Evolutionary conservation across 106 monocot genomes (phyloP).

Genomic region (Narthecium ossifragum): DNA sequence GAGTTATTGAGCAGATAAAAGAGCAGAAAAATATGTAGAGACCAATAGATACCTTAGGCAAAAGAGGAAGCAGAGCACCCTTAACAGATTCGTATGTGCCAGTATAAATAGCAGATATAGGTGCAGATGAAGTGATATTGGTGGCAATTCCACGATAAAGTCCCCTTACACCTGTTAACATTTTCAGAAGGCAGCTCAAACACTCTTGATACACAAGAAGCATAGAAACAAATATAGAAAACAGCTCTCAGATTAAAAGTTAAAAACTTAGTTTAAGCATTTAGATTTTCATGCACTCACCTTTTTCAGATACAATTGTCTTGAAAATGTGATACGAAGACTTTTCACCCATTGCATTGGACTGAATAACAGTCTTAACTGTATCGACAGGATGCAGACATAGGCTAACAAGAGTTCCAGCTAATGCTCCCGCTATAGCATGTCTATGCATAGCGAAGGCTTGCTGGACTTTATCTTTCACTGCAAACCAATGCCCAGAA

Average conservation of each 20-base stretch:
- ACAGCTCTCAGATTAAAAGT: too few species aligned
- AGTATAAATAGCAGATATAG: slow-evolving; percentile 91
- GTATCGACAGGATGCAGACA: slow-evolving; percentile 95
- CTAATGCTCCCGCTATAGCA: slow-evolving; percentile 86
- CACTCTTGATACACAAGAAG: not conserved
- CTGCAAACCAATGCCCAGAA: slow-evolving; percentile 4
- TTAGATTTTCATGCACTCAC: slow-evolving; percentile 19
- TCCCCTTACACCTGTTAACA: slow-evolving; percentile 53
- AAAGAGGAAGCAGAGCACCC: slow-evolving; percentile 57
- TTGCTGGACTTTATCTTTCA: slow-evolving; percentile 34
- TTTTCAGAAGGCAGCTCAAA: not conserved
- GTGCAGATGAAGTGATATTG: slow-evolving; percentile 87
- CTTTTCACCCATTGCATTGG: slow-evolving; percentile 28
- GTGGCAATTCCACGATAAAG: slow-evolving; percentile 91
- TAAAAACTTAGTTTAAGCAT: too few species aligned
- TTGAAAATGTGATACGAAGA: slow-evolving; percentile 33
- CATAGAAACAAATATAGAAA: too few species aligned
- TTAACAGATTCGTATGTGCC: slow-evolving; percentile 98
- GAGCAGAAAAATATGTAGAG: not conserved
- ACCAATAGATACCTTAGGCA: slow-evolving; percentile 60
- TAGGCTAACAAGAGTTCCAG: slow-evolving; percentile 83
- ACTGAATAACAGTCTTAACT: slow-evolving; percentile 86
- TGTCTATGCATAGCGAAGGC: slow-evolving; percentile 48
- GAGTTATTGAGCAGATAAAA: not conserved
- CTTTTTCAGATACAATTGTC: slow-evolving; percentile 68